Base-by-base conservation (phyloP, 441 rosid genomes). In the Syzygium malaccense region DNA sequence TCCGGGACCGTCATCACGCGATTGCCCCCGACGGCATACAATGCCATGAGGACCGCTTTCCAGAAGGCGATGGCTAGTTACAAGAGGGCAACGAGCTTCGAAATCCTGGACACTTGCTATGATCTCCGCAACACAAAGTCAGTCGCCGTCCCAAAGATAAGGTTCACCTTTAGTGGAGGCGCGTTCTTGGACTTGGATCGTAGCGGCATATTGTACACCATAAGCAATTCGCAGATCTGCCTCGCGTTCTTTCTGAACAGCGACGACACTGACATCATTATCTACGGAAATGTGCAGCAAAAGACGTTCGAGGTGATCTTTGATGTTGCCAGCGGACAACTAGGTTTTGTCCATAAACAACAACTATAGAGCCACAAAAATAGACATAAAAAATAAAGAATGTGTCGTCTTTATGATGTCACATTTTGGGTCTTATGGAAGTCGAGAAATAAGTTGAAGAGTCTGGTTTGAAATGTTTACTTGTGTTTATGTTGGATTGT, bases 1-100 rank as follows among this genome's bases (percentile, higher is more conserved):
- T 95, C 96, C 4, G 94, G 96, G 66, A 90, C 91, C 48, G 96
- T 94, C 41, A 94, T 95, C 83, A 90, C 95, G 3, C 93, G 94
- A 23, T 90, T 95, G 79, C 95, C 96, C 4, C 92, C 93, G 0
- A 91, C 88, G 7, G 95, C 93, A 0, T 95, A 94, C 89, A 53
- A 93, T 6, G 91, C 92, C 41, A 30, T 17, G 78, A 66, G 78
- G 41, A 66, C 25, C 0, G 8, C 11, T 95, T 25, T 64, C 89
- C 4, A 37, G 91, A 66, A 66, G 23, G 12, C 32, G 41, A 64
- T 30, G 75, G 75, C 11, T 11, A 32, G 41, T 6, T 66, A 32
- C 41, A 32, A 32, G 78, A 66, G 23, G 45, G 78, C 78, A 32
- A 66, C 17, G 78, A 32, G 41, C 55, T 55, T 91, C 8, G 6